Base-by-base conservation (phyloP, 768 basidiomycete genomes). In the Leccinum boreale region DNA sequence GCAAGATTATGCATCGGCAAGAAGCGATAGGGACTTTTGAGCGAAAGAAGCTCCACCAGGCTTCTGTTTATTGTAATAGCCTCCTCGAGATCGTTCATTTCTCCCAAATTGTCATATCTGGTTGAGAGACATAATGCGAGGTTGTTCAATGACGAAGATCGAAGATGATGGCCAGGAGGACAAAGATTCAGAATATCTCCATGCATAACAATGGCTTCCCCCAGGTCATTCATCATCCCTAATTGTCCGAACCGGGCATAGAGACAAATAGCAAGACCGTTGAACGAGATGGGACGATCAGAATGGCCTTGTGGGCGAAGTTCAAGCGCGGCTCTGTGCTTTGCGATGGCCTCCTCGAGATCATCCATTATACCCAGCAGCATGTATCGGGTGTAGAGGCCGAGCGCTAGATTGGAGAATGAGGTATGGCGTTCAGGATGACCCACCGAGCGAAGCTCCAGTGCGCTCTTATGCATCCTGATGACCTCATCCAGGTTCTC, bases 221-320 rank as follows among this genome's bases (percentile, higher is more conserved):
- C 44, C 0, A 56, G 23, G 29, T 56, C 50, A 10, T 26, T 12
- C 15, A 31, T 45, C 49, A 24, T 42, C n/a, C 39, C 39, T 10
- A 9, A n/a, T 42, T 42, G 19, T 9, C 19, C 29, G 35, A 49
- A 54, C 14, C 49, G 50, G 14, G 28, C 1, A 17, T 19, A 3
- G 24, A 69, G 65, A 26, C 60, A 42, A 29, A 10, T 26, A 14
- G 65, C 65, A 21, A 70, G 67, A 49, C 56, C 61, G 39, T 54
- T 56, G n/a, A 65, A 52, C 14, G 48, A 50, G 4, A 5, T 12
- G 14, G 53, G 12, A 28, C 58, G 68, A 36, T 63, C 24, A 26
- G 58, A 56, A 58, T 65, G 58, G 8, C 44, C 52, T 23, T 47
- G 36, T 12, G 66, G 57, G 39, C 23, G 44, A 9, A 67, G 45